phyloP scores from a whole-genome alignment of 1,284 basidiomycete genomes.

The Bjerkandera adusta region DNA sequence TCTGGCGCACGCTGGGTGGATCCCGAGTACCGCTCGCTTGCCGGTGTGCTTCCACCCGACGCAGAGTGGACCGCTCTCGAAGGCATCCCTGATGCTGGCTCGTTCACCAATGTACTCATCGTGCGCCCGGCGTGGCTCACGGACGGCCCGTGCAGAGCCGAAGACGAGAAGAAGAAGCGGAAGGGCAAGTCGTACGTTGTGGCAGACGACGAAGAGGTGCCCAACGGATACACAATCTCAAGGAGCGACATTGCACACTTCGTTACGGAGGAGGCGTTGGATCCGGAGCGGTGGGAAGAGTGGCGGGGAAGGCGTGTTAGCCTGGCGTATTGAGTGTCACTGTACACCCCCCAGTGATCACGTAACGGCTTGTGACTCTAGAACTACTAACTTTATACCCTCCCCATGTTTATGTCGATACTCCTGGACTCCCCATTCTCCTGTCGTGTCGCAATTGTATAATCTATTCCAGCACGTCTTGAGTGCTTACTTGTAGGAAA shows the following conservation, averaged over 20 bases:
- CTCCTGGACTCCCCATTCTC: too few species aligned
- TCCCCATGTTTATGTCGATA: too few species aligned
- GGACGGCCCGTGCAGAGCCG: conserved; percentile 52
- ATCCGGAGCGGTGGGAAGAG: conserved; percentile 48
- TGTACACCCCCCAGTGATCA: too few species aligned
- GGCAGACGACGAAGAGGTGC: conserved; percentile 32
- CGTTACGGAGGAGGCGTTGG: conserved; percentile 49
- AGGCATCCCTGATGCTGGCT: conserved; percentile 40
- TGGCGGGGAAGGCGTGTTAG: conserved; percentile 46
- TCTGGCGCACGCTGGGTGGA: conserved; percentile 47
- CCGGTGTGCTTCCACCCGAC: too few species aligned
- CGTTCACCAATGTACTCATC: conserved; percentile 42
- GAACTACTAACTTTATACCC: too few species aligned
- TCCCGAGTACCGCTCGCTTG: conserved; percentile 26
- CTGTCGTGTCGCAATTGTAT: too few species aligned
- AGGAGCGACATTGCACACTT: conserved; percentile 66
- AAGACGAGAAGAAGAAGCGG: conserved; percentile 30
- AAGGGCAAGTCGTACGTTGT: conserved; percentile 40
- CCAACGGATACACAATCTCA: conserved; percentile 51
- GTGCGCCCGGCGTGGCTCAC: conserved; percentile 57
- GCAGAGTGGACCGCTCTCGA: conserved; percentile 39
- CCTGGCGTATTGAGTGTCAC: conserved; percentile 36
- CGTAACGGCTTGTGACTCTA: too few species aligned
- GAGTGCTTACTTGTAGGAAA: too few species aligned
- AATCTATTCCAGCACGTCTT: too few species aligned